phyloP scores from a whole-genome alignment of 163 green algal species.

The Coccomyxa subellipsoidea region DNA sequence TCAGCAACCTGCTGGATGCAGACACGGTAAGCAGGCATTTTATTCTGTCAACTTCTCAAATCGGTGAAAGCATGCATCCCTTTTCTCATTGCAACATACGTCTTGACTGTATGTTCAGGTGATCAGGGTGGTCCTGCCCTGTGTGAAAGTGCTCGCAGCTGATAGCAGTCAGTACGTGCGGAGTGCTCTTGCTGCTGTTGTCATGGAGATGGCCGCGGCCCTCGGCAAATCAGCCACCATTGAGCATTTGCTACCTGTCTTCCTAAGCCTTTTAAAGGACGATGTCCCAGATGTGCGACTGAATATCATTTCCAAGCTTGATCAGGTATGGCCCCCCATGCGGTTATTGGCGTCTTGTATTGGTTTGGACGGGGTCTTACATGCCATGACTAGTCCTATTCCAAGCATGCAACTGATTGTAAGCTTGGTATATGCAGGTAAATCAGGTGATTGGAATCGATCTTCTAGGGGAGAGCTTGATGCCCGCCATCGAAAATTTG shows the following conservation, averaged over 20 bases:
- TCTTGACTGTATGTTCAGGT: conserved; percentile 6
- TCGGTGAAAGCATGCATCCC: neutral
- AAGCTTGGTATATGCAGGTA: conserved; percentile 32
- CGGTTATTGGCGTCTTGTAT: no score
- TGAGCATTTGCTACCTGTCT: conserved; percentile 89
- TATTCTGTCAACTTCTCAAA: neutral
- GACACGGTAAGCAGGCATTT: conserved; percentile 26
- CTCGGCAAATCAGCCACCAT: conserved; percentile 82
- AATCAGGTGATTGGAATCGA: conserved; percentile 96
- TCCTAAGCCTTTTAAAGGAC: conserved; percentile 91
- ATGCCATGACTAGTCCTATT: no score
- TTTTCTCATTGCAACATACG: no score
- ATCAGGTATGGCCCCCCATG: conserved; percentile 67
- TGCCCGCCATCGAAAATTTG: conserved; percentile 96
- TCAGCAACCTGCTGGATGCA: conserved; percentile 71
- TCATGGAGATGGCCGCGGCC: conserved; percentile 92
- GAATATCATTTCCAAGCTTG: conserved; percentile 98
- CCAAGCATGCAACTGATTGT: no score
- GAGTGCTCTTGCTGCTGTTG: conserved; percentile 84
- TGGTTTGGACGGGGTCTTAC: no score
- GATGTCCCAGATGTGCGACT: conserved; percentile 95
- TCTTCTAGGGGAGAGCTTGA: conserved; percentile 83
- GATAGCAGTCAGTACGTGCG: conserved; percentile 94
- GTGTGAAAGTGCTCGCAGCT: conserved; percentile 81
- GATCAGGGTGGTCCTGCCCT: conserved; percentile 64